Base-by-base conservation (phyloP, 768 basidiomycete species). In the Macrolepiota fuliginosa region DNA sequence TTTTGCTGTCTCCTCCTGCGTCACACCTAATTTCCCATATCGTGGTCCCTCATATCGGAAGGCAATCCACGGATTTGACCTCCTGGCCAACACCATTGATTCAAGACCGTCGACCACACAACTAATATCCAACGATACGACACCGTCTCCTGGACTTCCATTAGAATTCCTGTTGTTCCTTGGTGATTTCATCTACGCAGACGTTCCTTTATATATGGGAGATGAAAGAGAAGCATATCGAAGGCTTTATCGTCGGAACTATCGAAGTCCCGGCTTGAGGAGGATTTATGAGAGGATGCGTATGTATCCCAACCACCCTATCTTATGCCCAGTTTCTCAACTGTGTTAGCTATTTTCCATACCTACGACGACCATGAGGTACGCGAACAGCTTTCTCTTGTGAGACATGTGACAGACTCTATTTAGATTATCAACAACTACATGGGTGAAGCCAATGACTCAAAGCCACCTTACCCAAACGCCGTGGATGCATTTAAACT, bases 311-410 rank as follows among this genome's bases (percentile, higher is more conserved):
- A 53, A 40, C 47, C 7, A 45, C 42, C 2, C n/a, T 19, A 12
- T 19, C 47, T n/a, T 46, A 39, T 35, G 24, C 9, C 56, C 24
- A 46, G 47, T 35, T 63, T 63, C 15, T 65, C 35, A 9, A 15
- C n/a, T n/a, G 15, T 27, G n/a, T 27, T 40, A 90, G 89, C 88
- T 9, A 80, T 89, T 27, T 77, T 89, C 62, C 82, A 87, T 67
- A 82, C 86, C 24, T 90, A 87, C 67, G 89, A 91, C 68, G 89
- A 91, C 68, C 89, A 91, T 66, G 89, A 89, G 74, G 85, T 83
- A 61, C 46, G 67, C 57, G 13, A 24, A 24, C 12, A 12, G 24
- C 24, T 9, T 49, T 49, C 3, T 5, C 6, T 10, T 25, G 12
- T 9, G 24, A 19, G 22, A 9, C 12, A 13, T 49, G 2, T 24